These are phyloP conservation scores for Pleurotus citrinopileatus DNA, from an alignment of 768 basidiomycete species.

Conservation along the genomic window DNA sequence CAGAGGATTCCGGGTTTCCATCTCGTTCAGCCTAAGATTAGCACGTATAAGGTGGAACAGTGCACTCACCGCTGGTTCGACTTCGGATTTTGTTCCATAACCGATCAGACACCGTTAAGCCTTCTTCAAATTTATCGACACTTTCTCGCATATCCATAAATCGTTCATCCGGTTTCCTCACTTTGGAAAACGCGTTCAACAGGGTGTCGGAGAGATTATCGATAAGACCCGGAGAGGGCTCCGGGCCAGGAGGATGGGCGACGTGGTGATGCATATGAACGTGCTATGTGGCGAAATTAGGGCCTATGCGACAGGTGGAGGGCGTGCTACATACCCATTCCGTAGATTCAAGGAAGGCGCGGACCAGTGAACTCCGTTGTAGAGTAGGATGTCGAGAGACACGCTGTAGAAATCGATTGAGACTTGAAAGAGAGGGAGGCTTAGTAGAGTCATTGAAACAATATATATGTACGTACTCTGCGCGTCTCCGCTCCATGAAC, in stretches of 20 bases:
- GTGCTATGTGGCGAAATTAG: slow-evolving; percentile 48
- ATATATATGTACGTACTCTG: slow-evolving; percentile 58
- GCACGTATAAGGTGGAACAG: slow-evolving; percentile 18
- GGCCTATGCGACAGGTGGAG: background rate
- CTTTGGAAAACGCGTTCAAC: slow-evolving; percentile 91
- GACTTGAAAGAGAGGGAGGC: slow-evolving; percentile 46
- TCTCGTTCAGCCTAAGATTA: slow-evolving; percentile 84
- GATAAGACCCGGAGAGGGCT: slow-evolving; percentile 74
- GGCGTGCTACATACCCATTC: slow-evolving; percentile 80
- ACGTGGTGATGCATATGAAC: slow-evolving; percentile 97
- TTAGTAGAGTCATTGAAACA: slow-evolving; percentile 5
- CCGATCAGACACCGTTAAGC: slow-evolving; percentile 77
- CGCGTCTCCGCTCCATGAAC: slow-evolving; percentile 90
- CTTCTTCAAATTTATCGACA: slow-evolving; percentile 96
- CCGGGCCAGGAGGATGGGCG: slow-evolving; percentile 88
- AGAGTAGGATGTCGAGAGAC: slow-evolving; percentile 92
- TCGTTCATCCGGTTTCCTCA: slow-evolving; percentile 95
- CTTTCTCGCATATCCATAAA: slow-evolving; percentile 90
- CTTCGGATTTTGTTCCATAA: slow-evolving; percentile 75
- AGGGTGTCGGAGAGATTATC: slow-evolving; percentile 96
- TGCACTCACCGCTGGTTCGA: slow-evolving; percentile 81
- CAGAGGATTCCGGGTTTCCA: slow-evolving; percentile 72
- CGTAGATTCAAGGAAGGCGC: slow-evolving; percentile 92
- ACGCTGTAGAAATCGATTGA: slow-evolving; percentile 90
- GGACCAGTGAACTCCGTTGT: slow-evolving; percentile 86